A percentile compares a stretch with the other conserved stretches of the same genome.
Conservation (phyloP, 1,139 yeast genomes). For the Arxiozyma slooffiae region DNA sequence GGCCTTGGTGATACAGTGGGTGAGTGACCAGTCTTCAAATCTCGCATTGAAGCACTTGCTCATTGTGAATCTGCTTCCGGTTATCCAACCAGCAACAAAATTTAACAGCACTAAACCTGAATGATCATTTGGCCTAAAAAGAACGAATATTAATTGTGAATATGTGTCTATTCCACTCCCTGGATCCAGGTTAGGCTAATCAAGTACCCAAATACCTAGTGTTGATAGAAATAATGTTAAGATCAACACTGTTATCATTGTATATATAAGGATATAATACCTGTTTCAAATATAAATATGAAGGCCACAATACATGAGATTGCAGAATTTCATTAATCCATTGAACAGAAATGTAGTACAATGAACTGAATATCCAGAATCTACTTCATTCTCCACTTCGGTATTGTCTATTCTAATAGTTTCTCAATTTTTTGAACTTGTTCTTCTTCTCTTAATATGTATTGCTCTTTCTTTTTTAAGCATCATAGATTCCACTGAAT, state of each 20-base stretch:
- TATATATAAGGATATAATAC: slow-evolving; percentile 60
- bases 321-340: slow-evolving; percentile 60
- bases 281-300: slow-evolving; percentile 52
- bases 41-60: slow-evolving; percentile 97
- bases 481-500: slow-evolving; percentile 27
- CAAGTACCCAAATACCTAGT: slow-evolving; percentile 84
- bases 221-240: slow-evolving; percentile 73
- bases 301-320: slow-evolving; percentile 57
- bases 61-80: slow-evolving; percentile 99
- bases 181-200: slow-evolving; percentile 94
- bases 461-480: slow-evolving; percentile 26
- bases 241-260: slow-evolving; percentile 56
- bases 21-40: slow-evolving; percentile 85
- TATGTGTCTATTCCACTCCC: slow-evolving; percentile 94
- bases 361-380: slow-evolving; percentile 44
- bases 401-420: slow-evolving; percentile 25
- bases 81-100: slow-evolving; percentile 88
- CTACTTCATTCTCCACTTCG: slow-evolving; percentile 34
- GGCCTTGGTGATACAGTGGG: slow-evolving; percentile 88
- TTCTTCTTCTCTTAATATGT: slow-evolving; percentile 14
- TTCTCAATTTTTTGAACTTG: slow-evolving; percentile 12
- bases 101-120: slow-evolving; percentile 80
- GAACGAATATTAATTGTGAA: slow-evolving; percentile 79
- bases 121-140: slow-evolving; percentile 62
- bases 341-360: slow-evolving; percentile 39